Evolutionary conservation across 495 filamentous ascomycete genomes (phyloP).

Genomic region (Margaritispora aquatica): DNA sequence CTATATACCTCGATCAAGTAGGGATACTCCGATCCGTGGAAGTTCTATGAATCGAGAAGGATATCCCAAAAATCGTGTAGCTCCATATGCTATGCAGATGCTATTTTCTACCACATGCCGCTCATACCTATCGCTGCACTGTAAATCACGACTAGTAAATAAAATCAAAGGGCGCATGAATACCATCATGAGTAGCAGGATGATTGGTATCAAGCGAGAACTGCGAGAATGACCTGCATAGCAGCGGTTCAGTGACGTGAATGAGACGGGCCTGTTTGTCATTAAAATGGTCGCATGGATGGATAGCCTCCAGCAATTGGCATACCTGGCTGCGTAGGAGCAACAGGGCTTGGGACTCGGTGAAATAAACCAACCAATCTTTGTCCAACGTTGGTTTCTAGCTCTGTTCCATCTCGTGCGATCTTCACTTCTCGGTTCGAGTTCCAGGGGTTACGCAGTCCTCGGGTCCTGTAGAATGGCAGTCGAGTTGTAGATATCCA

Average conservation of each 20-base stretch:
- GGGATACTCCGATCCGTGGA: too few species aligned
- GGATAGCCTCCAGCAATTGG: conserved; percentile 19
- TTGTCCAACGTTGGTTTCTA: conserved; percentile 78
- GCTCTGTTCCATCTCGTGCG: conserved; percentile 88
- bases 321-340: conserved; percentile 17
- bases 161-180: background rate
- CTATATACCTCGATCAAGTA: too few species aligned
- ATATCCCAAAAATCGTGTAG: background rate
- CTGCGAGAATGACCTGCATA: background rate
- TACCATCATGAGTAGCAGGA: background rate
- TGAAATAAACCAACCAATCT: conserved; percentile 77
- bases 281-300: conserved; percentile 9
- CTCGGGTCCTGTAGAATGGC: conserved; percentile 86
- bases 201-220: background rate
- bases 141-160: background rate
- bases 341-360: conserved; percentile 37
- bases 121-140: background rate
- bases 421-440: conserved; percentile 95
- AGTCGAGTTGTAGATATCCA: conserved; percentile 84
- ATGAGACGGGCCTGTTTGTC: too few species aligned
- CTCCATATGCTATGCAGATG: background rate
- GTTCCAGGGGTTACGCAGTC: conserved; percentile 94
- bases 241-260: background rate
- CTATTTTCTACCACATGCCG: background rate
- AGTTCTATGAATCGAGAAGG: too few species aligned